Base-by-base conservation (phyloP, 768 basidiomycete species). In the Sporobolomyces pararoseus region DNA sequence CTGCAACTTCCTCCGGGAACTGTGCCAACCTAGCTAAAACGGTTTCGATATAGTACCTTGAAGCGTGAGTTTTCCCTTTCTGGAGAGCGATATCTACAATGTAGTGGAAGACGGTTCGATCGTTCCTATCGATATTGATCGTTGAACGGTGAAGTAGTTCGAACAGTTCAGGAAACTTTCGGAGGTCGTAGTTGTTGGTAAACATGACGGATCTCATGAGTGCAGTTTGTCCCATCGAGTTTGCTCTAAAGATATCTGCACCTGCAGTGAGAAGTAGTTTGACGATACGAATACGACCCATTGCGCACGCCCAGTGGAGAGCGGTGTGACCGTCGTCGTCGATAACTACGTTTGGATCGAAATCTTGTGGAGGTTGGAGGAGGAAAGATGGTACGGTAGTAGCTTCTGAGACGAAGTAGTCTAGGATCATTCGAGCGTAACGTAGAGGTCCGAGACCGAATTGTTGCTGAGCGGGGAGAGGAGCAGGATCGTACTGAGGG, bases 171-270 rank as follows among this genome's bases (percentile, higher is more conserved):
- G 93, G 91, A 76, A 99, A 99, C 80, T 99, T 99, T 74, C 96
- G 90, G 54, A 98, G 89, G 79, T 99, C 96, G 78, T 99, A 99
- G 79, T 98, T 99, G 80, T 99, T 99, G 58, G 91, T 91, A 79
- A 98, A 99, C 95, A 98, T 98, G 76, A 99, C 96, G 76, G 88
- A 89, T 21, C 96, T 90, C 96, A 99, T 99, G 50, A 99, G 82
- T 2, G 95, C 89, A 19, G 96, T 98, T 80, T 98, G 96, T 4
- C 96, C 96, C 16, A 91, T 86, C 77, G 89, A 90, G 82, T 98
- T 99, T 73, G 94, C 92, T 74, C 89, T 88, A 83, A 95, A 99
- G 73, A 96, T 91, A 78, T 97, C 93, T 19, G 95, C 95, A 25
- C 94, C 93, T 4, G 94, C 90, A 0, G 91, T 89, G 49, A 99